Evolutionary conservation across 441 rosid genomes (phyloP).

Genomic region (Rhodomyrtus psidioides): DNA sequence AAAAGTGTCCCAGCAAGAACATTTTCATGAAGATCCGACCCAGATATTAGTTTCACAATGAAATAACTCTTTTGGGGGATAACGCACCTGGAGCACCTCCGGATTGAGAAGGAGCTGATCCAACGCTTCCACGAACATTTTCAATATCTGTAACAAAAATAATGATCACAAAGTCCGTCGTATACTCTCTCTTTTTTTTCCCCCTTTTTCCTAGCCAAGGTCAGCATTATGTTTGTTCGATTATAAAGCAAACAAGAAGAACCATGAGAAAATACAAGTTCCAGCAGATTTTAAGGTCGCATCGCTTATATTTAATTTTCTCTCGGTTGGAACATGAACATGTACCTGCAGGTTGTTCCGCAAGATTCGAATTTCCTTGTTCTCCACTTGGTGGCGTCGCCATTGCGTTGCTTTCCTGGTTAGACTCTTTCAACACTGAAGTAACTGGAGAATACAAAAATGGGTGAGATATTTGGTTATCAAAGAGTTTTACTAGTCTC

Average conservation of each 20-base stretch:
- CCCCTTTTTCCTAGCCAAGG: background rate
- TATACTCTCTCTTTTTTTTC: too few species aligned
- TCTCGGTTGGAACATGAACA: background rate
- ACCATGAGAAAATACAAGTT: too few species aligned
- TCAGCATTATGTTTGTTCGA: too few species aligned
- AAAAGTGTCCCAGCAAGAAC: background rate
- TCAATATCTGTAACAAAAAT: too few species aligned
- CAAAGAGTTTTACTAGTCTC: background rate
- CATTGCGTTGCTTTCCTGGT: background rate
- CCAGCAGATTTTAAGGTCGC: background rate
- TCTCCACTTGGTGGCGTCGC: background rate
- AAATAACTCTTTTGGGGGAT: background rate
- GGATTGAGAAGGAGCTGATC: too few species aligned
- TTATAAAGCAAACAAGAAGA: background rate
- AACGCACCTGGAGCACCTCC: background rate
- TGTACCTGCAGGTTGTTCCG: background rate
- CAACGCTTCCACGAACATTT: too few species aligned
- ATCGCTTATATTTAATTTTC: background rate
- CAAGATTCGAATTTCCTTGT: background rate
- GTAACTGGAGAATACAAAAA: accelerated
- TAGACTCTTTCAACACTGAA: background rate
- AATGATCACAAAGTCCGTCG: too few species aligned
- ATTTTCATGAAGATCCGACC: background rate
- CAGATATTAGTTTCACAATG: background rate
- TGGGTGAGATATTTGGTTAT: background rate